Base-by-base conservation (phyloP, 768 basidiomycete species). In the Pulveroboletus sp. region DNA sequence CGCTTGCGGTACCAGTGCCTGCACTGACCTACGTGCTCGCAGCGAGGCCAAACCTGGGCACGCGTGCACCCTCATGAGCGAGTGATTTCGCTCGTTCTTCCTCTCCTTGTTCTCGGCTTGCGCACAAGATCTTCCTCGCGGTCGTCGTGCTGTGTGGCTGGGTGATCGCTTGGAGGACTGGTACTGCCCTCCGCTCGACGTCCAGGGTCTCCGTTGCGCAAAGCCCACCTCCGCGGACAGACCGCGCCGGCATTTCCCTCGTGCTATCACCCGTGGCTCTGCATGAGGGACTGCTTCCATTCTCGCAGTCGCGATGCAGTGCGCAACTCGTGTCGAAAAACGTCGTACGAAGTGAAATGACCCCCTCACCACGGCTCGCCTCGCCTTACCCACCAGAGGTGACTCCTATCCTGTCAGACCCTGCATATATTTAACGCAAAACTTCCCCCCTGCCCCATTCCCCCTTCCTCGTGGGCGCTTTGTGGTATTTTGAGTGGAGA, bases 271-370 rank as follows among this genome's bases (percentile, higher is more conserved):
- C 26, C 14, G 30, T 31, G 46, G 46, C 24, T 50, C 38, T 40
- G 46, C 26, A 9, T 21, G 18, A 57, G 54, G 54, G 39, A 39
- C 27, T 2, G 26, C 54, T 61, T 61, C 61, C 58, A 64, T 64
- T 61, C 50, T 39, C 38, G 17, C 17, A 44, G 28, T 61, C 57
- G 50, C 46, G 39, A 48, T 51, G 61, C 58, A n/a, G 48, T 57
- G 51, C 24, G 39, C 44, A 35, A 41, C 38, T 51, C 47, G 46
- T 54, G 53, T 46, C 39, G 32, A 33, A 18, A 37, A 17, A 31
- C 24, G 6, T 41, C 10, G 32, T 36, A 9, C 36, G 17, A 30
- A 10, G 26, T 15, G 47, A 47, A 33, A 45, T 47, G 24, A 18
- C 41, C 32, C 4, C 32, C 13, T 33, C 32, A 6, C 49, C 57